A percentile compares a stretch with the other conserved stretches of the same genome.
Conservation (phyloP, 371 early-diverging fungal species). For the Mycotypha africana region DNA sequence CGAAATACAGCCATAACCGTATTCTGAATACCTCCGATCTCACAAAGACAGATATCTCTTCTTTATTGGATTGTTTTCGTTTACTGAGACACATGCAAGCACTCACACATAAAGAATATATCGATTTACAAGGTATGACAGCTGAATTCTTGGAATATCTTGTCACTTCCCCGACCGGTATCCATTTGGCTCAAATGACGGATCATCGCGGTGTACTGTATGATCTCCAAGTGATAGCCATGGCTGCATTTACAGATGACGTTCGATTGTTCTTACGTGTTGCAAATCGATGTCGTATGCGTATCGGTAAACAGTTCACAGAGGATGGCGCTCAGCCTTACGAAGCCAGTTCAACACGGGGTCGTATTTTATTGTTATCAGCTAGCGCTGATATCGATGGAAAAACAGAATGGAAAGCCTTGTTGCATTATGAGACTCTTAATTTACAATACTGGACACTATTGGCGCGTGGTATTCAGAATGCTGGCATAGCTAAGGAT, state of each 20-base stretch:
- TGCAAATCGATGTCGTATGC: conserved; percentile 60
- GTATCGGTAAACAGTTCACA: conserved; percentile 46
- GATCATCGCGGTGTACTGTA: conserved; percentile 62
- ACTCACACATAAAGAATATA: conserved; percentile 59
- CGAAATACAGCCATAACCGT: conserved; percentile 36
- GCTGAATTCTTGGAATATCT: conserved; percentile 55
- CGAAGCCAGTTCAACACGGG: conserved; percentile 19
- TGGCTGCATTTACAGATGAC: conserved; percentile 63
- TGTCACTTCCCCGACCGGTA: conserved; percentile 57
- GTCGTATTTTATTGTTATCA: conserved; percentile 9
- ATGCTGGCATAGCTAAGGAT: conserved; percentile 30
- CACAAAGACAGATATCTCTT: conserved; percentile 43
- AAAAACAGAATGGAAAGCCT: conserved; percentile 14
- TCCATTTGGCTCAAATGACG: conserved; percentile 53
- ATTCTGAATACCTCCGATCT: conserved; percentile 36
- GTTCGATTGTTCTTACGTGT: conserved; percentile 54
- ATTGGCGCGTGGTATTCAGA: conserved; percentile 42
- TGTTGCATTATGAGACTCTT: conserved; percentile 33
- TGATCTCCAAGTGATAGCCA: conserved; percentile 57
- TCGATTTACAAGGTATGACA: conserved; percentile 49
- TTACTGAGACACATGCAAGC: conserved; percentile 49
- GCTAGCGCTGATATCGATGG: not conserved
- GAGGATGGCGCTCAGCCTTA: conserved; percentile 38
- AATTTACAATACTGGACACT: conserved; percentile 52
- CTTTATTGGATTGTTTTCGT: conserved; percentile 53